A percentile compares a stretch with the other conserved stretches of the same genome.
Conservation (phyloP, 208 protist species). For the Strigomonas culicis region DNA sequence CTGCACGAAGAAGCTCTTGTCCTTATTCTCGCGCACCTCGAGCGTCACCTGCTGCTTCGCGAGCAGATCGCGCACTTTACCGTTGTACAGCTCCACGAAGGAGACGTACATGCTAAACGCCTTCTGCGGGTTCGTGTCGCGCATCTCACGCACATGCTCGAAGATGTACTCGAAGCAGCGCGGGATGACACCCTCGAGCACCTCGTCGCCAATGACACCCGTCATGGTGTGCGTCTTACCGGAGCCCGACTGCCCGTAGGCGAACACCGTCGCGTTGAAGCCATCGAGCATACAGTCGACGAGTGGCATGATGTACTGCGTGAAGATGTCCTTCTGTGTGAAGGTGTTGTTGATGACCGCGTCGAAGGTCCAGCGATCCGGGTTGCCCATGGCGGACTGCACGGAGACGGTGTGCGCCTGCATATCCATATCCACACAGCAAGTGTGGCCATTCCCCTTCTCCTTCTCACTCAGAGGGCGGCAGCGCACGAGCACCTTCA, state of each 20-base stretch:
- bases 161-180: constrained; percentile 87
- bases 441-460: constrained; percentile 81
- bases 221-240: constrained; percentile 93
- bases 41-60: constrained; percentile 73
- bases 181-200: constrained; percentile 91
- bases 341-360: constrained; percentile 92
- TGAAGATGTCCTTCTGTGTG: constrained; percentile 87
- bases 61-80: constrained; percentile 85
- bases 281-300: constrained; percentile 85
- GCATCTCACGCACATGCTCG: constrained; percentile 68
- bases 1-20: constrained; percentile 92
- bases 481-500: constrained; percentile 85
- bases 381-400: constrained; percentile 77
- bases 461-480: constrained; percentile 78
- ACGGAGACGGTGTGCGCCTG: constrained; percentile 85
- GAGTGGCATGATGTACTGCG: constrained; percentile 84
- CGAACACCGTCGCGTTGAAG: constrained; percentile 92
- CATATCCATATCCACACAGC: constrained; percentile 78
- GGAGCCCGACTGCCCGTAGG: constrained; percentile 90
- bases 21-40: constrained; percentile 90
- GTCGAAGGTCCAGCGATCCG: constrained; percentile 86
- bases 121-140: constrained; percentile 66
- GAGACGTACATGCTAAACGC: constrained; percentile 85
- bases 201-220: constrained; percentile 62
- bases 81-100: constrained; percentile 91